These are phyloP conservation scores for Spergularia azorica DNA, from an alignment of 179 eudicot species.

Conservation along the genomic window DNA sequence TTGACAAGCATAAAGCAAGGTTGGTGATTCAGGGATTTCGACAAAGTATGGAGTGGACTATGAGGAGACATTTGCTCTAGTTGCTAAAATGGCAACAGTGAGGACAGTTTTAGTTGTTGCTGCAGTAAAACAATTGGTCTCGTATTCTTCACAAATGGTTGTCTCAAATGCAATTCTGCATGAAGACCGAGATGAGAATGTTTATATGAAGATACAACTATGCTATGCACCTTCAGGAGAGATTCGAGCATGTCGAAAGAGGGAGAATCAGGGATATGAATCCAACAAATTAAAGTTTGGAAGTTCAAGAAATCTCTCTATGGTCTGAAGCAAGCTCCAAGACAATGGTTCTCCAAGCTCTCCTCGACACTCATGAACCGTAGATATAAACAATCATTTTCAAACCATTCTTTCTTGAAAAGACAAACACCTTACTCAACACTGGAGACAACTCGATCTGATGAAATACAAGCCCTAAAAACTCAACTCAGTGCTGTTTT, in stretches of 20 bases:
- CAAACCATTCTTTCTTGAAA: background rate
- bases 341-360: background rate
- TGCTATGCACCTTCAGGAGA: background rate
- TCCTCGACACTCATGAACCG: background rate
- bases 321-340: background rate
- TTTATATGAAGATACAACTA: background rate
- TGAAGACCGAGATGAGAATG: background rate
- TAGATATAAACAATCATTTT: background rate
- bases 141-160: background rate
- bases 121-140: background rate
- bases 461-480: background rate
- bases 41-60: background rate
- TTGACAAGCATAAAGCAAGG: background rate
- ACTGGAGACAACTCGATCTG: too few species aligned
- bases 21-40: background rate
- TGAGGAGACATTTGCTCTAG: background rate
- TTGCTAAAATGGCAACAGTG: background rate
- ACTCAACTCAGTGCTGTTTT: background rate
- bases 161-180: background rate
- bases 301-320: background rate
- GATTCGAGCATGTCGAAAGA: background rate
- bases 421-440: too few species aligned
- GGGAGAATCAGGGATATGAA: too few species aligned
- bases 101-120: background rate
- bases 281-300: too few species aligned